These are phyloP conservation scores for Scheffersomyces stipitis DNA, from an alignment of 805 yeast genomes.

Conservation along the genomic window DNA sequence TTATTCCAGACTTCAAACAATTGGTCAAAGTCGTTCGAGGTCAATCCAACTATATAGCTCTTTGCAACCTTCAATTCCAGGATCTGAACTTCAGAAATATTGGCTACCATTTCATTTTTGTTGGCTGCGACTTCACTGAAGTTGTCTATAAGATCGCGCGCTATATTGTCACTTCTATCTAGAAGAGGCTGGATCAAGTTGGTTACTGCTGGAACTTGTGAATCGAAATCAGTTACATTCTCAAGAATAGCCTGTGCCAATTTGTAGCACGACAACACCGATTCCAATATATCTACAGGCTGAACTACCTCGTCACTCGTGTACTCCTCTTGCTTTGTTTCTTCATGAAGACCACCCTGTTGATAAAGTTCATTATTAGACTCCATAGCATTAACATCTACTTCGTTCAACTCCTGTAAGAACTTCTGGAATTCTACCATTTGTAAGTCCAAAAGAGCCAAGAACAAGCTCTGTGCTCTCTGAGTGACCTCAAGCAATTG, in stretches of 20 bases:
- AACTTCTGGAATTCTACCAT: conserved; percentile 25
- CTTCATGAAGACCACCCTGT: background rate
- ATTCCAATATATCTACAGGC: conserved; percentile 37
- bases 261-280: conserved; percentile 27
- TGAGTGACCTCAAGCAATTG: conserved; percentile 15
- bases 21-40: conserved; percentile 20
- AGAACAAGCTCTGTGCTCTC: conserved; percentile 19
- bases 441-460: conserved; percentile 27
- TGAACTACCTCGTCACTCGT: conserved; percentile 27
- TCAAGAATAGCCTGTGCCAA: conserved; percentile 33
- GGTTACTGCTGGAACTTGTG: conserved; percentile 7
- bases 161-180: conserved; percentile 15
- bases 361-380: background rate
- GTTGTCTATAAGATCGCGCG: conserved; percentile 14
- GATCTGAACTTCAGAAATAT: conserved; percentile 25
- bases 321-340: conserved; percentile 10
- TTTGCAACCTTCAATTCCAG: conserved; percentile 32
- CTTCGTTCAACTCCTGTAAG: conserved; percentile 17
- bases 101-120: conserved; percentile 23
- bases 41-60: conserved; percentile 27
- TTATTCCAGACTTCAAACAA: conserved; percentile 36
- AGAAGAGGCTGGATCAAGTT: conserved; percentile 21
- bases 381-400: conserved; percentile 3
- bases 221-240: conserved; percentile 10
- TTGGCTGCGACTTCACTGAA: conserved; percentile 16